Evolutionary conservation across 1,284 basidiomycete genomes (phyloP), one percentile per base, ranked within the genome.

Genomic region (Moesziomyces globuligerus): DNA sequence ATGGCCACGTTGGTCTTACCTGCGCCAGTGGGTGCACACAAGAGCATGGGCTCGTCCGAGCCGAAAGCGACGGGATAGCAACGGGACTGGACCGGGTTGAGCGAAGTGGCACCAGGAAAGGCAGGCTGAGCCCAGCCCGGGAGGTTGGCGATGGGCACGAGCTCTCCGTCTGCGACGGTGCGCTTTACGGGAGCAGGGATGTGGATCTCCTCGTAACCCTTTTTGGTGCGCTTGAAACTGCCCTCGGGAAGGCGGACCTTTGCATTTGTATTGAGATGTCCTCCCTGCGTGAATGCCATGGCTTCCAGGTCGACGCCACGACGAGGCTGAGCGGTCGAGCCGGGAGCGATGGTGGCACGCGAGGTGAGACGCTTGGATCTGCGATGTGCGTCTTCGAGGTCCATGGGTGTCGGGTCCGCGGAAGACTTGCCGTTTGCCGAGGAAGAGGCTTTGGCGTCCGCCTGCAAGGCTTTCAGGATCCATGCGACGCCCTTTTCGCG

Each of bases 1-100:
- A 98, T 93, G 13, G 96, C 96, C 25, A 98, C 96, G 77, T 99
- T 99, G 28, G 96, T 99, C 93, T 99, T 99, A 74, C 96, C 96
- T 5, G 96, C 96, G 84, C 96, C 96, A 0, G 96, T 98, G 3
- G 96, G 96, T 0, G 96, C 96, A 85, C 96, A 98, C 37, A 98
- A 89, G 26, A 99, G 86, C 74, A 98, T 88, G 0, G 95, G 94
- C 74, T 98, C 94, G 75, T 97, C 94, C 21, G 74, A 72, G 4
- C 93, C 93, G 81, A 97, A 98, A 0, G 95, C 96, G 54, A 94
- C 85, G 1, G 95, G 95, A 83, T 88, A 98, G 55, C 79, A 81
- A 15, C 60, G 51, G 10, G 76, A 79, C 44, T 81, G 96, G n/a
- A 98, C 88, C 6, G 91, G 89, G 83, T 98, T 98, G 54, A 98